These are phyloP conservation scores for Filobasidium uniguttulatum DNA, from an alignment of 1,284 basidiomycete genomes.

Conservation along the genomic window DNA sequence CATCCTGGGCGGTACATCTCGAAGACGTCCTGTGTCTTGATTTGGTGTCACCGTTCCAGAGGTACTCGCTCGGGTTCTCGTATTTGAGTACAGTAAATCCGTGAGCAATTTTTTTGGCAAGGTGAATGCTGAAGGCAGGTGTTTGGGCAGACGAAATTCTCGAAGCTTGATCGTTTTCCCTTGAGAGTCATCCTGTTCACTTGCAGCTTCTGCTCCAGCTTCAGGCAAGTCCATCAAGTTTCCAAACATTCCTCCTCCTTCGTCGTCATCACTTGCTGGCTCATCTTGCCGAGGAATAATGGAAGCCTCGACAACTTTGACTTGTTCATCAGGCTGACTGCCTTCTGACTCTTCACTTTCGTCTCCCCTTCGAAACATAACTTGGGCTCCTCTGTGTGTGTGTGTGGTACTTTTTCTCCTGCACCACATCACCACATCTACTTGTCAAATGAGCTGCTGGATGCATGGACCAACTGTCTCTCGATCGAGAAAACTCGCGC, in stretches of 20 bases:
- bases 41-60: no score
- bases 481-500: no score
- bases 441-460: no score
- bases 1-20: background rate
- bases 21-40: background rate
- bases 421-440: no score
- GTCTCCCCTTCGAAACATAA: conserved; percentile 1
- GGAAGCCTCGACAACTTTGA: background rate
- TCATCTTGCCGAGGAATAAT: conserved; percentile 25
- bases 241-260: conserved; percentile 53
- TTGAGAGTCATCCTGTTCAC: conserved; percentile 39
- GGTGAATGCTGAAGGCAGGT: conserved; percentile 53
- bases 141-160: conserved; percentile 66
- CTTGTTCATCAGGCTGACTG: background rate
- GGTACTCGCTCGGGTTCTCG: background rate
- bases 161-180: conserved; percentile 50
- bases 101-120: conserved; percentile 54
- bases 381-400: no score
- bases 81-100: conserved; percentile 43
- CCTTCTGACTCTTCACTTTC: background rate
- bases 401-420: no score
- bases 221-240: conserved; percentile 50
- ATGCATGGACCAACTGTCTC: no score
- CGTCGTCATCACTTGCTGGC: conserved; percentile 36
- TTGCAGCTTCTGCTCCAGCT: conserved; percentile 40